Evolutionary conservation across 2,329 filamentous ascomycete genomes (phyloP), one percentile per base, ranked within the genome.

Genomic region (Neofusicoccum sp.): DNA sequence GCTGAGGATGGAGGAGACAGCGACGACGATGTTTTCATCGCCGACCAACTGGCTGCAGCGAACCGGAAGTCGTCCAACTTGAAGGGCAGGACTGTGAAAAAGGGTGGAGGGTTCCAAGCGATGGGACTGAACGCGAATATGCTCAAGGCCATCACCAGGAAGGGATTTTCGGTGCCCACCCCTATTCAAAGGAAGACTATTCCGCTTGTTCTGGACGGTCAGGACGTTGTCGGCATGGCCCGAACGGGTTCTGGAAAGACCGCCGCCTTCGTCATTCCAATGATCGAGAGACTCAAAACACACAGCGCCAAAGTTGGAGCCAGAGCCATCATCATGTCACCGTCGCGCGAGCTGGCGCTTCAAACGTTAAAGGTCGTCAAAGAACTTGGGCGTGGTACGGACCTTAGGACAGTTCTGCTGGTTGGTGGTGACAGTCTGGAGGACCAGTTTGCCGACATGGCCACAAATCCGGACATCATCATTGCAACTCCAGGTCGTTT

Each of bases 241-340:
- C 84, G 96, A 66, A 99, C 96, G n/a, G 95, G 95, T 73, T 98
- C 93, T 20, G 95, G 95, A 79, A 99, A 99, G 80, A 99, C 96
- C 1, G 95, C 93, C 1, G 95, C 95, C 24, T 99, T 99, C 75
- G 92, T 98, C 28, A 96, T 99, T 65, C 95, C 95, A 44, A 96
- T 99, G 93, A 92, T 99, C 63, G 91, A 99, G 79, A 90, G 89
- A 66, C 80, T 99, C 63, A 96, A 93, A 75, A 84, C 86, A 26
- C 96, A 99, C 75, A 96, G 90, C 71, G 87, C 88, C 31, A 89
- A 89, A 69, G 88, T 98, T 65, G 95, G 96, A 57, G 87, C 91
- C 45, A 85, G 95, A 69, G 95, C 89, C 11, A 80, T 99, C 62
- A 89, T 99, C 64, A 77, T 99, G 73, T 97, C 93, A 12, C 95